These are phyloP conservation scores for Beauveria sp. DNA, from an alignment of 2,329 filamentous ascomycete species.

Conservation along the genomic window DNA sequence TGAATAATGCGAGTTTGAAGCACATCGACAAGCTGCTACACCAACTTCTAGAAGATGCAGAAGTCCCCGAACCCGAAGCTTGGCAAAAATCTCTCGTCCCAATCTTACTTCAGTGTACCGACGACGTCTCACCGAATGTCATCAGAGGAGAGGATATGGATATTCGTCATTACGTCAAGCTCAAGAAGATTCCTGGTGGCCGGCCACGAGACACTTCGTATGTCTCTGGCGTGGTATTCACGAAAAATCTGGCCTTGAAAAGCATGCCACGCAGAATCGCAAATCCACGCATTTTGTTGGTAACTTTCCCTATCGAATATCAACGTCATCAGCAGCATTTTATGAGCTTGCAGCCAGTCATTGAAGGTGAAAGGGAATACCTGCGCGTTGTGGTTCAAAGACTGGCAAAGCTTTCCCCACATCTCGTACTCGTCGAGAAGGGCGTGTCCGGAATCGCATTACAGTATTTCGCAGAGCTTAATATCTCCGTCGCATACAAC, in stretches of 20 bases:
- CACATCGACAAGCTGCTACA: slow-evolving; percentile 81
- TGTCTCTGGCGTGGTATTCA: slow-evolving; percentile 92
- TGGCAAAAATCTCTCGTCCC: slow-evolving; percentile 91
- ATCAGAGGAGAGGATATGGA: slow-evolving; percentile 91
- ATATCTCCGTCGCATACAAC: slow-evolving; percentile 91
- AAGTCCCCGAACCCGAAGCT: slow-evolving; percentile 61
- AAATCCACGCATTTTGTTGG: slow-evolving; percentile 80
- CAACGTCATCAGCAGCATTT: slow-evolving; percentile 82
- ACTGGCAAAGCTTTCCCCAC: slow-evolving; percentile 77
- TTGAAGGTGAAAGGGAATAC: slow-evolving; percentile 93
- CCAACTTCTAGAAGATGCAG: slow-evolving; percentile 72
- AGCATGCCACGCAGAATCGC: slow-evolving; percentile 85
- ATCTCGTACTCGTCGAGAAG: slow-evolving; percentile 84
- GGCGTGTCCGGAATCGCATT: slow-evolving; percentile 87
- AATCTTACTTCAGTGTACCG: slow-evolving; percentile 81
- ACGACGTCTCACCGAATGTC: slow-evolving; percentile 91
- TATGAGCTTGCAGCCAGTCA: slow-evolving; percentile 95
- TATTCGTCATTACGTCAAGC: slow-evolving; percentile 91
- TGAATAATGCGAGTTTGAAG: slow-evolving; percentile 79
- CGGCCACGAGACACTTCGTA: slow-evolving; percentile 90
- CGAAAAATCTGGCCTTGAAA: slow-evolving; percentile 92
- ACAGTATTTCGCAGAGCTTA: slow-evolving; percentile 77
- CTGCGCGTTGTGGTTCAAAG: slow-evolving; percentile 84
- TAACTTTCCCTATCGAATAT: slow-evolving; percentile 94
- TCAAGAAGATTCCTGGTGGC: slow-evolving; percentile 92